A percentile compares a stretch with the other conserved stretches of the same genome.
phyloP scores from a whole-genome alignment of 2,329 filamentous ascomycete genomes.

The Cladophialophora exuberans region DNA sequence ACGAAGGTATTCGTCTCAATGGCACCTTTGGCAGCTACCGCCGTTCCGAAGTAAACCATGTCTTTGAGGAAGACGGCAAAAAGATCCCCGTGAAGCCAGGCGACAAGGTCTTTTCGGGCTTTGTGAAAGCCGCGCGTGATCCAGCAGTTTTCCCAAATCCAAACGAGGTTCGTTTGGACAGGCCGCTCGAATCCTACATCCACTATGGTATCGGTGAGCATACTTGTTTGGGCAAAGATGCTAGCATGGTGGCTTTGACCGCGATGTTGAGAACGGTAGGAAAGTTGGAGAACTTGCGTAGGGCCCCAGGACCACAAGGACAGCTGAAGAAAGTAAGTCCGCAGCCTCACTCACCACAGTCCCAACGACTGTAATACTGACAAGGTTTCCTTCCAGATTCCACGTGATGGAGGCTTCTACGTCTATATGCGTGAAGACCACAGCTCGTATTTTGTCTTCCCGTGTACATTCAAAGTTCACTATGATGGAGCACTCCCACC shows the following conservation, averaged over 20 bases:
- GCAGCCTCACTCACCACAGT: background rate
- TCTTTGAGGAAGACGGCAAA: conserved; percentile 53
- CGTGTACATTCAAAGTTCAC: conserved; percentile 51
- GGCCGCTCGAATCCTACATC: conserved; percentile 67
- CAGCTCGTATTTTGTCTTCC: conserved; percentile 59
- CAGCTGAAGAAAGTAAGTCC: conserved; percentile 62
- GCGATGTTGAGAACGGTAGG: conserved; percentile 71
- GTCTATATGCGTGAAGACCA: conserved; percentile 70
- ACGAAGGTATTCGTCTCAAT: conserved; percentile 72
- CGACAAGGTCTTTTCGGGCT: conserved; percentile 66
- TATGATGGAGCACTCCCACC: conserved; percentile 44
- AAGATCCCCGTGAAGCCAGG: conserved; percentile 58
- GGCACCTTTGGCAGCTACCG: conserved; percentile 66
- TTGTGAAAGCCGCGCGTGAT: conserved; percentile 62
- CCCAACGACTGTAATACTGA: background rate
- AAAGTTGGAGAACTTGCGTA: conserved; percentile 61
- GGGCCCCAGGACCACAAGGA: conserved; percentile 66
- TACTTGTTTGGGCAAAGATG: conserved; percentile 63
- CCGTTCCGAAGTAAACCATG: conserved; percentile 52
- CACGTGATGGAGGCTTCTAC: conserved; percentile 57
- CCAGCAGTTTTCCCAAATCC: conserved; percentile 64
- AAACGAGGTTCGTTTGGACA: conserved; percentile 62
- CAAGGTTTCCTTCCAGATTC: conserved; percentile 42
- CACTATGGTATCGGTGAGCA: conserved; percentile 67
- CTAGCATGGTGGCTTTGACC: conserved; percentile 64